Conservation (phyloP, 371 early-diverging fungal genomes). For the Cokeromyces recurvatus region DNA sequence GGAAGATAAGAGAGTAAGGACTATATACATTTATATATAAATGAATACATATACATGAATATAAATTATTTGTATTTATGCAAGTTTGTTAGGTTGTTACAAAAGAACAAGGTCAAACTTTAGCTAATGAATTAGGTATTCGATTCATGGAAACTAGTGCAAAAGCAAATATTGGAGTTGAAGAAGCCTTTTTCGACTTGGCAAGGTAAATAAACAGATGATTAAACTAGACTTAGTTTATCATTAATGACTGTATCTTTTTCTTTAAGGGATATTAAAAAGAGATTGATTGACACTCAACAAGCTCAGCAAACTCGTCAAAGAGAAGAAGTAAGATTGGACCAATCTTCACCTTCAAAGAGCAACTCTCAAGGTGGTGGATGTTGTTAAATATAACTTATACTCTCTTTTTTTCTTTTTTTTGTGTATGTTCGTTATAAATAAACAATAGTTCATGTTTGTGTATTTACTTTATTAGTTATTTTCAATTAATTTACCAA, state of each 20-base stretch:
- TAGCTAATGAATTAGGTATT: conserved; percentile 86
- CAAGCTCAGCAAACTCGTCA: conserved; percentile 47
- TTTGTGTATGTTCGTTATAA: not conserved
- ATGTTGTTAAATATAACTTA: conserved; percentile 15
- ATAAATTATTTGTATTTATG: too few relatives aligned
- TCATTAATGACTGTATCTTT: too few relatives aligned
- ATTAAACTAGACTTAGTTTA: too few relatives aligned
- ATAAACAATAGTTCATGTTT: not conserved
- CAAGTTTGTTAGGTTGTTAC: conserved; percentile 54
- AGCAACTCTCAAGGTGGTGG: conserved; percentile 16
- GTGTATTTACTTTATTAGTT: not conserved
- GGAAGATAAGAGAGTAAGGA: conserved; percentile 74
- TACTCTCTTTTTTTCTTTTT: not conserved
- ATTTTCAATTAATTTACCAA: conserved; percentile 22
- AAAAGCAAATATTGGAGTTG: conserved; percentile 96
- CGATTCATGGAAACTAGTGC: conserved; percentile 96
- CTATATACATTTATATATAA: not conserved
- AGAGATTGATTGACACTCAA: conserved; percentile 47
- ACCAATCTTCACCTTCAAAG: conserved; percentile 24
- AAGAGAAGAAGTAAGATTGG: conserved; percentile 42
- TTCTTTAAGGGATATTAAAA: conserved; percentile 41
- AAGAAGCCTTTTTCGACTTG: conserved; percentile 96
- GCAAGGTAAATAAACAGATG: conserved; percentile 63
- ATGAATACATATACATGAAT: too few relatives aligned
- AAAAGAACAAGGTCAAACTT: conserved; percentile 77